phyloP scores from a whole-genome alignment of 2,329 filamentous ascomycete genomes.

The Phyllosticta ampelicida region DNA sequence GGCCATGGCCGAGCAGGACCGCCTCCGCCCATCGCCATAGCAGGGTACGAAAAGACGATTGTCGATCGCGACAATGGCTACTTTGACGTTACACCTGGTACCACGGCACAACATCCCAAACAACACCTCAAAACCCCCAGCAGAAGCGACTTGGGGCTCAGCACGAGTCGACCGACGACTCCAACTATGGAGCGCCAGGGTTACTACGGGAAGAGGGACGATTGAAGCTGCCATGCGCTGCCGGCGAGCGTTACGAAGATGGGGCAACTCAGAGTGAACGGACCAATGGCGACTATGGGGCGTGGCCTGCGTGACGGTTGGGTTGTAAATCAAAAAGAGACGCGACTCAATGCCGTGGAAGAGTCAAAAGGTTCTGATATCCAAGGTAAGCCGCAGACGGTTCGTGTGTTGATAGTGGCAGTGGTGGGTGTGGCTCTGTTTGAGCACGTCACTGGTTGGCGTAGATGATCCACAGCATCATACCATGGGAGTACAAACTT shows the following conservation, averaged over 20 bases:
- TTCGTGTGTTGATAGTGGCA: neutral
- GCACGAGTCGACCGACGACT: conserved; percentile 16
- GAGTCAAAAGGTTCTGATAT: neutral
- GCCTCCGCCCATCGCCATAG: conserved; percentile 57
- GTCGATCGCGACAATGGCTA: conserved; percentile 35
- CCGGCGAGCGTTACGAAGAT: neutral
- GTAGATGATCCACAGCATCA: neutral
- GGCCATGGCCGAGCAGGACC: conserved; percentile 33
- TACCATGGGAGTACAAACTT: neutral
- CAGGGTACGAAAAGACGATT: conserved; percentile 65
- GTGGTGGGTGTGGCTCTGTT: neutral
- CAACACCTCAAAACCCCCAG: conserved; percentile 3
- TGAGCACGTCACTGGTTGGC: conserved; percentile 4
- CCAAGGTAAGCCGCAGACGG: neutral
- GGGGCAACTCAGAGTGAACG: neutral
- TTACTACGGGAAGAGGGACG: conserved; percentile 8
- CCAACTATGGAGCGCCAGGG: conserved; percentile 14
- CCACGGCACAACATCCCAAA: neutral
- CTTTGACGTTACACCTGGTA: conserved; percentile 13
- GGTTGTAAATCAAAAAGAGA: neutral
- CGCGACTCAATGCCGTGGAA: neutral
- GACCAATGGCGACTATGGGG: neutral
- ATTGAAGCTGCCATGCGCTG: neutral
- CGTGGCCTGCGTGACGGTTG: neutral
- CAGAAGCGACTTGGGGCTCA: neutral